Conservation (phyloP, 192 early-diverging fungal genomes). For the Coemansia sp. region DNA sequence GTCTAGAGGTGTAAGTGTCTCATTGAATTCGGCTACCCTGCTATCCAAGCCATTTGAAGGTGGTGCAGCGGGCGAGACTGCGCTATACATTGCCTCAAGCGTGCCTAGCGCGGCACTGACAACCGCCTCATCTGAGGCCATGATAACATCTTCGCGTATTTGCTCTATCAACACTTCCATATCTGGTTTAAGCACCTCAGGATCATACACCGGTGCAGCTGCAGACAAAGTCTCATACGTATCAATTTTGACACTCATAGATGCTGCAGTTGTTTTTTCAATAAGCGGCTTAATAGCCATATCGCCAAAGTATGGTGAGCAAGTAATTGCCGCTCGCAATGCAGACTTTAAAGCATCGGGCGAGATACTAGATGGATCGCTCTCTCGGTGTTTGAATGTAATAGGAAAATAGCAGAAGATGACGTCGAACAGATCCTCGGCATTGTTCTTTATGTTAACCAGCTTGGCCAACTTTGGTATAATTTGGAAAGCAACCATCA, state of each 20-base stretch:
- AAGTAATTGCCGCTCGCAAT: slow-evolving; percentile 74
- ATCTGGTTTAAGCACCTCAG: slow-evolving; percentile 63
- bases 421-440: slow-evolving; percentile 94
- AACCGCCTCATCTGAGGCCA: slow-evolving; percentile 69
- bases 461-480: slow-evolving; percentile 67
- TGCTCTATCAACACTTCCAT: slow-evolving; percentile 72
- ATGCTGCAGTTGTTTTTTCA: slow-evolving; percentile 85
- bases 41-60: neutral
- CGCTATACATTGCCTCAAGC: slow-evolving; percentile 63
- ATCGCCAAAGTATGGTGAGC: slow-evolving; percentile 74
- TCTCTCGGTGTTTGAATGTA: slow-evolving; percentile 93
- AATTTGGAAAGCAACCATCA: slow-evolving; percentile 82
- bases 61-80: slow-evolving; percentile 46
- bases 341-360: slow-evolving; percentile 84
- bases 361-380: slow-evolving; percentile 94
- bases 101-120: slow-evolving; percentile 69
- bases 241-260: slow-evolving; percentile 90
- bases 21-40: slow-evolving; percentile 17
- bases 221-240: slow-evolving; percentile 85
- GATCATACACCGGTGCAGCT: slow-evolving; percentile 75
- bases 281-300: slow-evolving; percentile 85
- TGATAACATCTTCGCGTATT: slow-evolving; percentile 64
- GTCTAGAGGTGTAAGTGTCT: slow-evolving; percentile 39
- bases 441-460: slow-evolving; percentile 76
- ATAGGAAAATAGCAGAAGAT: slow-evolving; percentile 99